phyloP scores from a whole-genome alignment of 1,284 basidiomycete species.

The Trichosporon sp. region DNA sequence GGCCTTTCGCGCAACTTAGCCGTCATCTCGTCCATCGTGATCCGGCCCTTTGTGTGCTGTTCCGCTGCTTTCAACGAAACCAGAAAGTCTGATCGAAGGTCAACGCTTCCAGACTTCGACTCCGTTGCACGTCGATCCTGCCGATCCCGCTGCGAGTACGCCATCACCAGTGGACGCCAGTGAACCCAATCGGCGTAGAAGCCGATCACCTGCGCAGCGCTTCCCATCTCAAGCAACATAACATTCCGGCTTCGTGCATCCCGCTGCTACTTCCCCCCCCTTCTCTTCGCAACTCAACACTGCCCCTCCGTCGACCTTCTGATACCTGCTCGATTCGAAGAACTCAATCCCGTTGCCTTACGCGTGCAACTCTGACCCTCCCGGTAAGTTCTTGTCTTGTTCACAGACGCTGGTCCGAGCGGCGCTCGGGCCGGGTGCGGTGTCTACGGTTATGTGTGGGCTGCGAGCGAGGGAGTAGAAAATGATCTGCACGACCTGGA shows the following conservation, averaged over 20 bases:
- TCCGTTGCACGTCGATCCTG: background rate
- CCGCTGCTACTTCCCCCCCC: background rate
- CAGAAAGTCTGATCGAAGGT: background rate
- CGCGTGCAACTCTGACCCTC: conserved; percentile 7
- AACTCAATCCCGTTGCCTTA: background rate
- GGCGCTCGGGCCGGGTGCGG: background rate
- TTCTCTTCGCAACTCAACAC: background rate
- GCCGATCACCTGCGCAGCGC: background rate
- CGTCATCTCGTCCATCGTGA: background rate
- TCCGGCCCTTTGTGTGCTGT: background rate
- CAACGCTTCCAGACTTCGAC: background rate
- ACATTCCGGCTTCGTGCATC: background rate
- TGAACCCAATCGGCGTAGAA: background rate
- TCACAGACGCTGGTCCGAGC: background rate
- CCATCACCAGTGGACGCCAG: background rate
- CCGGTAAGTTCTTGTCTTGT: conserved; percentile 9
- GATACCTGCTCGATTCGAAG: background rate
- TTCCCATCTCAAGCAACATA: background rate
- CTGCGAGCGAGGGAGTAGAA: background rate
- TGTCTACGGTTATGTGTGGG: background rate
- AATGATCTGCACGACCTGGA: background rate
- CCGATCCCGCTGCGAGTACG: background rate
- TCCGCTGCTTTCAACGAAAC: background rate
- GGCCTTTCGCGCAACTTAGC: background rate
- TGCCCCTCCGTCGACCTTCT: background rate